A percentile compares a stretch with the other conserved stretches of the same genome.
Evolutionary conservation across 176 grass and related monocot species (phyloP).

Genomic region (Triticum timopheevii): DNA sequence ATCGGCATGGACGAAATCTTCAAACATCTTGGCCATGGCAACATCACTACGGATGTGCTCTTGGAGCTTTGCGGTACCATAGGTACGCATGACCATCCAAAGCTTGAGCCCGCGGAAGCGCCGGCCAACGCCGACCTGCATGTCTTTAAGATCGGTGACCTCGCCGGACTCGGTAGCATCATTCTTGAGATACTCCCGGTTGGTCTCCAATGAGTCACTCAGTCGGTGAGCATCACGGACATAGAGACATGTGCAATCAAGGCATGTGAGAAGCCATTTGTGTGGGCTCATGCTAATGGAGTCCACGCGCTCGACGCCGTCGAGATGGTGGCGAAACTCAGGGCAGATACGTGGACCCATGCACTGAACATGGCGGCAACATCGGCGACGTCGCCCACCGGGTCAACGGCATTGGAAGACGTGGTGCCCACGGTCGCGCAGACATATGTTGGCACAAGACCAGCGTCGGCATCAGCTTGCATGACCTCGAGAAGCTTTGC

Average conservation of each 20-base stretch:
- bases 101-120: background rate
- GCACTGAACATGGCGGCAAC: background rate
- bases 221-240: background rate
- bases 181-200: constrained; percentile 1
- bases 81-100: constrained; percentile 9
- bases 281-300: constrained; percentile 11
- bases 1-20: background rate
- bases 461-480: background rate
- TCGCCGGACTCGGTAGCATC: background rate
- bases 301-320: background rate
- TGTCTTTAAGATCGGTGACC: constrained; percentile 11
- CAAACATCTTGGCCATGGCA: background rate
- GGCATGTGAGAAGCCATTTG: constrained; percentile 4
- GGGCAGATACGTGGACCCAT: background rate
- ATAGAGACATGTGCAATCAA: background rate
- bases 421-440: background rate
- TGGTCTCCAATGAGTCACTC: background rate
- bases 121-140: background rate
- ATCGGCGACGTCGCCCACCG: background rate
- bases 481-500: background rate
- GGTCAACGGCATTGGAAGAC: background rate
- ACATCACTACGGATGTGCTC: background rate
- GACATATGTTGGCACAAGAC: background rate
- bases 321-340: background rate
- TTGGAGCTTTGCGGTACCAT: background rate